These are phyloP conservation scores for Huntiella abstrusa DNA, from an alignment of 2,329 filamentous ascomycete genomes.

Conservation along the genomic window DNA sequence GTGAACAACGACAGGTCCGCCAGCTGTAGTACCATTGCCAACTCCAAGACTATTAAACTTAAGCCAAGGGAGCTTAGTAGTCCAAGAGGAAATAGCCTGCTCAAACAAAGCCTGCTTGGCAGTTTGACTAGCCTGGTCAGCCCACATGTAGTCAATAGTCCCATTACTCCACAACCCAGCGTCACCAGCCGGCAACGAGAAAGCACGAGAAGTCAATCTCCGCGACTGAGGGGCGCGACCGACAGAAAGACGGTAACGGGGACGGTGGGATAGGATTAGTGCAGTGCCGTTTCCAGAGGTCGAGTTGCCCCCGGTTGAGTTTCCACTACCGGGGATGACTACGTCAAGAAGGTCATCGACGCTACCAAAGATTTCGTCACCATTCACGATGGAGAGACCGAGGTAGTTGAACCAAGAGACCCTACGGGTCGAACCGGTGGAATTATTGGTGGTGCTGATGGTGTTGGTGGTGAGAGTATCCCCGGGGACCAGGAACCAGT, in stretches of 20 bases:
- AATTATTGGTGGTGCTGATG: neutral
- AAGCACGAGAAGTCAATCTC: neutral
- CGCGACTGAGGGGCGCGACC: neutral
- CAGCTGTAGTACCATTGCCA: neutral
- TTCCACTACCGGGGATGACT: neutral
- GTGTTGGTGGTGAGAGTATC: neutral
- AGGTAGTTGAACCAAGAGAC: slow-evolving; percentile 7
- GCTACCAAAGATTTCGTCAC: slow-evolving; percentile 10
- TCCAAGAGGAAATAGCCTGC: slow-evolving; percentile 8
- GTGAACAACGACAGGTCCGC: slow-evolving; percentile 3
- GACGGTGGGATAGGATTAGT: neutral
- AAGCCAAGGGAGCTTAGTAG: slow-evolving; percentile 8
- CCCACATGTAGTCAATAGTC: slow-evolving; percentile 2
- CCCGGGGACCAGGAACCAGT: neutral
- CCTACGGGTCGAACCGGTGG: neutral
- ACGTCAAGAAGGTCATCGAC: neutral
- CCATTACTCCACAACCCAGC: neutral
- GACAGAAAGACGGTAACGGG: neutral
- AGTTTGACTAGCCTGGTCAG: neutral
- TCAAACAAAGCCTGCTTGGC: neutral
- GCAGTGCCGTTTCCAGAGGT: neutral
- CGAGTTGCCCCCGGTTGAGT: neutral
- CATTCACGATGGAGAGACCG: slow-evolving; percentile 9
- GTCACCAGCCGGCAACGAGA: neutral
- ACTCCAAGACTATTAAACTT: slow-evolving; percentile 3